Evolutionary conservation across 2,329 filamentous ascomycete genomes (phyloP), one percentile per base, ranked within the genome.

Genomic region (Cadophora sp.): DNA sequence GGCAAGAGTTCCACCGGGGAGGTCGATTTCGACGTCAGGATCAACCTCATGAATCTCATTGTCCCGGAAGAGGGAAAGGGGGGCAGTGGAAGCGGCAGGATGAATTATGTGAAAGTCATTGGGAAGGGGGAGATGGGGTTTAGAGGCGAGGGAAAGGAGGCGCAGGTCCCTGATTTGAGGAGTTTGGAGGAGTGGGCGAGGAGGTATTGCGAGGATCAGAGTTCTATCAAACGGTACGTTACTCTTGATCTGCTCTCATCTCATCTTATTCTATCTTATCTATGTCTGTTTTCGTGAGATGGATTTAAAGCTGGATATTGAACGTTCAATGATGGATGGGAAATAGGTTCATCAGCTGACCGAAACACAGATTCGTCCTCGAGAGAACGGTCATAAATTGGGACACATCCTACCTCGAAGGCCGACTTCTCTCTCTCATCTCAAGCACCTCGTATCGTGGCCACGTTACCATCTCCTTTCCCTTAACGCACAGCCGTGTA

Each of bases 61-160:
- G 79, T 87, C 1, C 80, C 84, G 0, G 81, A 84, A 2, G 80
- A 83, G 63, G 74, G 79, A 8, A 62, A 60, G 22, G 33, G 11
- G 8, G 58, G 39, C 4, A 59, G 55, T 22, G 58, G 50, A 2
- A 70, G 66, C 13, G 33, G 78, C 43, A 80, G 83, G 30, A 80
- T 85, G 74, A 83, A 87, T 72, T 87, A 87, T 74, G 78, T 87
- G 53, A 82, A 84, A 24, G 82, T 83, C 66, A 83, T 86, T 13
- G 78, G 77, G 0, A 74, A 76, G 20, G 83, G 81, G 45, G 85
- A 88, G 77, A 66, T 82, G 62, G 85, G 84, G 0, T 81, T 81
- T 66, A 82, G 85, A 11, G 85, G 74, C 1, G 71, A 72, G 27
- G 64, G 56, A 1, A 74, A 70, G 43, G 67, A 73, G 64, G 68